These are phyloP conservation scores for Fusarium sp. DNA, from an alignment of 2,329 filamentous ascomycete genomes.

Conservation along the genomic window DNA sequence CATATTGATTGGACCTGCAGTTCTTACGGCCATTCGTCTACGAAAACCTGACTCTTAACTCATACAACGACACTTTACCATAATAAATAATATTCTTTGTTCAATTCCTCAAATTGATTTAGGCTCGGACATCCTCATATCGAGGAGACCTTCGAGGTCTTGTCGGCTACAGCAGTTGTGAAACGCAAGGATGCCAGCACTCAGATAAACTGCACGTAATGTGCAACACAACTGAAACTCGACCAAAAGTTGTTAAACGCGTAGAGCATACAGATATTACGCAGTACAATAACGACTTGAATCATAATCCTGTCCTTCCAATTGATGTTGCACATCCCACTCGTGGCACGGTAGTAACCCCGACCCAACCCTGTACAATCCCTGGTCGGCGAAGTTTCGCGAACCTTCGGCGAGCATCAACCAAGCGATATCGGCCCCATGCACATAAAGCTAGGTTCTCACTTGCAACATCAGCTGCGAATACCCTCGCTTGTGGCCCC, in stretches of 20 bases:
- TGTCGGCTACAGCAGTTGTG: too few species aligned
- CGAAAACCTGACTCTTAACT: too few species aligned
- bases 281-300: not conserved
- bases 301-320: not conserved
- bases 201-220: not conserved
- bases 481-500: conserved; percentile 19
- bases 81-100: too few species aligned
- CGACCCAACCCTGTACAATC: conserved; percentile 4
- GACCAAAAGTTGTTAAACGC: not conserved
- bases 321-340: not conserved
- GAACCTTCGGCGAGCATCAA: conserved; percentile 16
- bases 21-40: too few species aligned
- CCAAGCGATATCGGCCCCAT: not conserved
- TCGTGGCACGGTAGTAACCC: not conserved
- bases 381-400: conserved; percentile 25
- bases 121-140: too few species aligned
- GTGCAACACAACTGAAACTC: not conserved
- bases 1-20: too few species aligned
- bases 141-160: too few species aligned
- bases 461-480: not conserved
- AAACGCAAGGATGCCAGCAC: too few species aligned
- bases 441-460: not conserved
- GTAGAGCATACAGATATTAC: too few species aligned
- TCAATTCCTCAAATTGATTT: too few species aligned
- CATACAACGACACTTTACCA: too few species aligned